Base-by-base conservation (phyloP, 306 rosid species). In the Alnus glutinosa region DNA sequence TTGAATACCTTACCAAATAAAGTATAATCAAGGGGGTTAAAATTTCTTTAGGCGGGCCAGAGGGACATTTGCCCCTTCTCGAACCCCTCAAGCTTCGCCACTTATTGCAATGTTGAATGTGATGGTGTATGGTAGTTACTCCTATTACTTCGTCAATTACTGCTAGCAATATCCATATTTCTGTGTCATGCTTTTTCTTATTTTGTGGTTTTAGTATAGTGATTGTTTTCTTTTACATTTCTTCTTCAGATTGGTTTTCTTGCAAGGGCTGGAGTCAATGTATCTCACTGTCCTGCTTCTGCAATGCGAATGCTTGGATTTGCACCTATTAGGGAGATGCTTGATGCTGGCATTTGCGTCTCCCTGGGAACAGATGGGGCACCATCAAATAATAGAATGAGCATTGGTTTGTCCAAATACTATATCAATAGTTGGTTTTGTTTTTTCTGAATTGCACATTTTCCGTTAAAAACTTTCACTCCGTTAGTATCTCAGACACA, bases 271-370 rank as follows among this genome's bases (percentile, higher is more conserved):
- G 94, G 90, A 81, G 94, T 89, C 57, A 90, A 94, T 88, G 92
- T 90, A 55, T 94, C 98, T 86, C 94, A 94, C 79, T 90, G 96
- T 77, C 93, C 93, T 63, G 98, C 96, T 79, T 84, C 97, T 79
- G 97, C 97, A 76, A 94, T 94, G 97, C 79, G 92, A 75, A 94
- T 94, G 98, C 97, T 94, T 86, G 96, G 92, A 85, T 94, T 92
- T 88, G 97, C 94, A 47, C 98, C 96, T 28, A 81, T 94, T 52
- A 87, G 84, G 87, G 96, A 94, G 96, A 94, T 94, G 98, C 92
- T 90, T 42, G 86, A 85, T 77, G 89, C 98, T 79, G 94, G 91
- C 75, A 75, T 92, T 19, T 88, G 94, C 83, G 96, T 94, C 89
- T 94, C 97, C 49, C 78, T 92, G 79, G 97, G 98, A 75, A 94